Conservation (phyloP, 352 stramenopile genomes). For the Globisporangium takayamanum region DNA sequence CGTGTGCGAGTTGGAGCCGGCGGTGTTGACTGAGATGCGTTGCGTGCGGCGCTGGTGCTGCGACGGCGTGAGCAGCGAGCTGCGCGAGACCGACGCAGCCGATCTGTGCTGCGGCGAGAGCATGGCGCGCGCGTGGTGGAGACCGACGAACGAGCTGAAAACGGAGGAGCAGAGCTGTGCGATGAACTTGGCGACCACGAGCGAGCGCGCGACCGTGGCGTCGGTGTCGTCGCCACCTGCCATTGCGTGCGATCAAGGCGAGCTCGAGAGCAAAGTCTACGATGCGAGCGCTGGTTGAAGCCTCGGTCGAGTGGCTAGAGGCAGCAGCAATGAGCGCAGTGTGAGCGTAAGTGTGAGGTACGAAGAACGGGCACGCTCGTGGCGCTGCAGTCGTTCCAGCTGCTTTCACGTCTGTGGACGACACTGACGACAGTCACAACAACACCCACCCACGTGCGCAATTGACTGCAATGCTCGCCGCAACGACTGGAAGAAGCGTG, state of each 20-base stretch:
- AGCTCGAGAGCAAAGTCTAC: too few species aligned
- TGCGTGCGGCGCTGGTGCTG: conserved; percentile 9
- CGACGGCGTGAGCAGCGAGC: conserved; percentile 4
- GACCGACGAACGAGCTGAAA: conserved; percentile 60
- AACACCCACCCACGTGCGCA: too few species aligned
- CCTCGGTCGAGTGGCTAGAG: neutral
- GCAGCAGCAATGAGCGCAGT: too few species aligned
- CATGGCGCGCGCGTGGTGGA: conserved; percentile 29
- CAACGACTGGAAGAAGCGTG: too few species aligned
- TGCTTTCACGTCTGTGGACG: too few species aligned
- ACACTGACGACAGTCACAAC: too few species aligned
- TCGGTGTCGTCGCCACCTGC: neutral
- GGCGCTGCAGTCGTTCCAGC: too few species aligned
- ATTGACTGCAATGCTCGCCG: too few species aligned
- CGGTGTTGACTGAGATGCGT: conserved; percentile 9
- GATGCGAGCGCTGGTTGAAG: too few species aligned
- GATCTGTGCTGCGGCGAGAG: conserved; percentile 12
- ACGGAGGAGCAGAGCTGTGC: conserved; percentile 63
- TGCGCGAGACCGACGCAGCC: neutral
- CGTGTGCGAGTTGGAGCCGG: conserved; percentile 21
- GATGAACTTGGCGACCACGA: conserved; percentile 56
- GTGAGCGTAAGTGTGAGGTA: too few species aligned
- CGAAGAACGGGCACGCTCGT: too few species aligned
- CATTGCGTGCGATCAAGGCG: neutral
- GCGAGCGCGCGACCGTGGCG: conserved; percentile 9